Percentiles rank a stretch among this genome's conserved stretches.
phyloP scores from a whole-genome alignment of 192 early-diverging fungal species.

The Funneliformis mosseae region DNA sequence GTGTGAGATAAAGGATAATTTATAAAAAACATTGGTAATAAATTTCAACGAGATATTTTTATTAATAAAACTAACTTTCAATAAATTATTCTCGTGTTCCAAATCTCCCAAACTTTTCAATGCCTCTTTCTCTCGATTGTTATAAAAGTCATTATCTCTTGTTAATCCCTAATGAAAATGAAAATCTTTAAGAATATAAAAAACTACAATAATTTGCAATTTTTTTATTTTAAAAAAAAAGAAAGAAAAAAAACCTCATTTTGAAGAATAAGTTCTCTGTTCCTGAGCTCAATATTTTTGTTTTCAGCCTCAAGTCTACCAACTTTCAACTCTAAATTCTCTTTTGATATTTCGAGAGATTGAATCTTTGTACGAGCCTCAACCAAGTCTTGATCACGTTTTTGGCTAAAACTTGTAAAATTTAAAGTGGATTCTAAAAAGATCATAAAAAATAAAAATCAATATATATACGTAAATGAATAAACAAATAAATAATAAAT shows the following conservation, averaged over 20 bases:
- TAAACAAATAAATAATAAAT: neutral
- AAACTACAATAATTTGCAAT: neutral
- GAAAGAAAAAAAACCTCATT: constrained; percentile 5
- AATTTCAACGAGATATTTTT: neutral
- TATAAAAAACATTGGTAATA: neutral
- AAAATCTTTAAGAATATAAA: neutral
- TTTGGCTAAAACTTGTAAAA: neutral
- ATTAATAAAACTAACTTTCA: neutral
- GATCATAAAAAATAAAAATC: neutral
- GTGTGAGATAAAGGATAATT: neutral
- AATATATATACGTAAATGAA: neutral
- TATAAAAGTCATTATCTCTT: neutral
- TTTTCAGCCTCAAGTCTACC: constrained; percentile 3
- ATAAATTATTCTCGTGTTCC: neutral
- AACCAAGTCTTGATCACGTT: neutral
- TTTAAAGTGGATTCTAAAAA: neutral
- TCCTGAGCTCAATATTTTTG: neutral
- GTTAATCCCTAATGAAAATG: neutral
- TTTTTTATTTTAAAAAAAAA: neutral
- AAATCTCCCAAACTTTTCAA: constrained; percentile 1
- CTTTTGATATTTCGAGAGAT: neutral
- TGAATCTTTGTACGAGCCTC: constrained; percentile 1
- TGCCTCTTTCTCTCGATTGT: neutral
- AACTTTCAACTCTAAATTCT: constrained; percentile 1
- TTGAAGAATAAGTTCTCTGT: neutral